phyloP scores from a whole-genome alignment of 768 basidiomycete species.

The Chiua virens region DNA sequence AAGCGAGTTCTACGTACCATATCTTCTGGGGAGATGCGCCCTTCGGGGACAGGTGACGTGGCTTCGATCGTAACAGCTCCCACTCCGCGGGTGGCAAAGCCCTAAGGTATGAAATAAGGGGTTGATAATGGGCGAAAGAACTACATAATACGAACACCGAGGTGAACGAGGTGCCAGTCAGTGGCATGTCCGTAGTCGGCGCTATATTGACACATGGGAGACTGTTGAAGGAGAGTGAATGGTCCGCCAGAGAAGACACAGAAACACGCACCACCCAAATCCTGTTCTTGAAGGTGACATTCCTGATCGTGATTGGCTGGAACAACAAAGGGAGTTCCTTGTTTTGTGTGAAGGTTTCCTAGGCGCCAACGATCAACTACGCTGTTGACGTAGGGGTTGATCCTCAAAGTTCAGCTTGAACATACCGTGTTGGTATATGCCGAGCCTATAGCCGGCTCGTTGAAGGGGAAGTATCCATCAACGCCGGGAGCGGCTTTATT shows the following conservation, averaged over 20 bases:
- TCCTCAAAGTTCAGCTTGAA: conserved; percentile 3
- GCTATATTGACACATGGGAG: conserved; percentile 86
- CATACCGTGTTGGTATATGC: conserved; percentile 27
- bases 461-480: conserved; percentile 58
- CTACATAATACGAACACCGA: conserved; percentile 45
- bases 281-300: conserved; percentile 70
- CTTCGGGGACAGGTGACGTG: conserved; percentile 70
- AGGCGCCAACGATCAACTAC: neutral
- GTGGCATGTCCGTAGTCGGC: conserved; percentile 72
- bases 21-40: conserved; percentile 76
- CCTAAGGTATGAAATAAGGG: conserved; percentile 32
- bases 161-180: conserved; percentile 82
- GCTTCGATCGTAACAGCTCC: conserved; percentile 76
- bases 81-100: conserved; percentile 68
- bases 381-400: neutral
- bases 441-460: conserved; percentile 56
- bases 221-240: conserved; percentile 31
- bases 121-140: neutral
- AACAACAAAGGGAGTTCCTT: conserved; percentile 58
- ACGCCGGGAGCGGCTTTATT: conserved; percentile 52
- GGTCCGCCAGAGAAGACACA: neutral
- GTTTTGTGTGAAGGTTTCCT: conserved; percentile 47
- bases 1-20: conserved; percentile 40
- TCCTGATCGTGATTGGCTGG: conserved; percentile 60
- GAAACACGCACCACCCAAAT: conserved; percentile 53